These are phyloP conservation scores for Pestalotiopsis sp. DNA, from an alignment of 2,329 filamentous ascomycete genomes.

Conservation along the genomic window DNA sequence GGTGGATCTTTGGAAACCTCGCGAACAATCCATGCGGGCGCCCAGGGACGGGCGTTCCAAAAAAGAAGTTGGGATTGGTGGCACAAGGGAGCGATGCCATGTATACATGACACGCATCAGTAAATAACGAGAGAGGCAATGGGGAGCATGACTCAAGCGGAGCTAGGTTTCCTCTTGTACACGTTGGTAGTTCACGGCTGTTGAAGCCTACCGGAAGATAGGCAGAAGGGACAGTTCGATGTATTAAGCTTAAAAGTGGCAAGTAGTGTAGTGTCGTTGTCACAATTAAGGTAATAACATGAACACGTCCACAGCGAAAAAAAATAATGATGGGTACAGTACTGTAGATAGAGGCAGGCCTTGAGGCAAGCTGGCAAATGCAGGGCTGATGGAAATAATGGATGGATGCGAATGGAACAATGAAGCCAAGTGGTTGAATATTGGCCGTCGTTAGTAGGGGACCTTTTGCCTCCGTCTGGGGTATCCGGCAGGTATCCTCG, in stretches of 20 bases:
- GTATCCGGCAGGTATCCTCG: constrained; percentile 1
- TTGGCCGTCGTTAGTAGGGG: not conserved
- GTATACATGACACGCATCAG: not conserved
- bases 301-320: not conserved
- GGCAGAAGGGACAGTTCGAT: not conserved
- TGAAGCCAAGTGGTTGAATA: not conserved
- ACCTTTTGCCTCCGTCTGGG: not conserved
- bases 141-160: not conserved
- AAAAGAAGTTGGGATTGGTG: not conserved
- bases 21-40: constrained; percentile 7
- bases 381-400: constrained; percentile 6
- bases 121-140: not conserved
- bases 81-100: not conserved
- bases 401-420: not conserved
- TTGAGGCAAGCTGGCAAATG: constrained; percentile 11
- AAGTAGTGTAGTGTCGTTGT: not conserved
- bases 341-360: not conserved
- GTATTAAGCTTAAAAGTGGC: constrained; percentile 11
- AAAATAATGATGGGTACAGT: not conserved
- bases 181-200: not conserved
- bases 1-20: constrained; percentile 6
- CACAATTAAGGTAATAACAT: too few species aligned
- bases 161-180: not conserved
- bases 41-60: not conserved
- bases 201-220: not conserved